A percentile compares a stretch with the other conserved stretches of the same genome.
Conservation (phyloP, 2,329 filamentous ascomycete genomes). For the Cladophialophora psammophila region DNA sequence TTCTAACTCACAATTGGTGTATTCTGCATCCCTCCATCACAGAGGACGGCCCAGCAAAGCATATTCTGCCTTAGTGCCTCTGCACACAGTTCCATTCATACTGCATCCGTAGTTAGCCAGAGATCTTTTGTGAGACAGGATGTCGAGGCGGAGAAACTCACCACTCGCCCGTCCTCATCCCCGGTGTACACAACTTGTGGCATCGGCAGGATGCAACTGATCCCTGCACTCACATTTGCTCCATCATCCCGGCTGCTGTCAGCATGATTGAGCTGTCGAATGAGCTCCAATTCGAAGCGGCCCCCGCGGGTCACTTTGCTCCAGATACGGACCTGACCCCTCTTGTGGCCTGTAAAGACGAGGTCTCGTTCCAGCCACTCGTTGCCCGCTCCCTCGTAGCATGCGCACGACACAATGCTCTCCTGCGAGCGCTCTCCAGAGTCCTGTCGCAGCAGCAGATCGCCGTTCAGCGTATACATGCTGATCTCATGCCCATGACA, state of each 20-base stretch:
- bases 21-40: conserved; percentile 6
- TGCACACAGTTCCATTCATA: conserved; percentile 67
- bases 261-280: conserved; percentile 82
- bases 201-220: conserved; percentile 86
- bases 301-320: conserved; percentile 55
- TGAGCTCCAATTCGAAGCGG: conserved; percentile 76
- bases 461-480: conserved; percentile 88
- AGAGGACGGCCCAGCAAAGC: background rate
- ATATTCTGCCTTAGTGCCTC: conserved; percentile 47
- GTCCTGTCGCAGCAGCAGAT: conserved; percentile 79
- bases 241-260: conserved; percentile 71
- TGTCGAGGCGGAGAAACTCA: conserved; percentile 57
- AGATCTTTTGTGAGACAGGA: background rate
- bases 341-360: conserved; percentile 85
- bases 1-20: conserved; percentile 7
- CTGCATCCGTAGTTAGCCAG: conserved; percentile 45
- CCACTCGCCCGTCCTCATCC: conserved; percentile 90
- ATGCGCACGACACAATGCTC: conserved; percentile 80
- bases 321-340: conserved; percentile 83
- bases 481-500: conserved; percentile 77
- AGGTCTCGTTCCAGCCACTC: conserved; percentile 90
- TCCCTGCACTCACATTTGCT: conserved; percentile 66
- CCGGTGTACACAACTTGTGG: conserved; percentile 87
- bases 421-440: conserved; percentile 78
- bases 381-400: conserved; percentile 88